Evolutionary conservation across 2,329 filamentous ascomycete genomes (phyloP).

Genomic region (Colletotrichum sp.): DNA sequence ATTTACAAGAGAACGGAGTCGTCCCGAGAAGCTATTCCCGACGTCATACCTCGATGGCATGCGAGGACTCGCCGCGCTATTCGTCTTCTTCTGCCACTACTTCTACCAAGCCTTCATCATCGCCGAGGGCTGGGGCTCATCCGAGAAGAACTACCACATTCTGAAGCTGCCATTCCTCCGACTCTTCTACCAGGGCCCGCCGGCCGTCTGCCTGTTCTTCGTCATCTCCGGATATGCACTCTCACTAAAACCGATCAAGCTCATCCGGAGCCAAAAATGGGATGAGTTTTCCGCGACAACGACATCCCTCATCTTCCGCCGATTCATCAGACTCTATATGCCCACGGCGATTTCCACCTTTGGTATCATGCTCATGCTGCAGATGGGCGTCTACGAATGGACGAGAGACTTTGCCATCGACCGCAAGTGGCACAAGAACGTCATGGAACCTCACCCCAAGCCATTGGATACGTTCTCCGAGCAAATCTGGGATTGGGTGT

Average conservation of each 20-base stretch:
- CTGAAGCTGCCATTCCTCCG: constrained; percentile 60
- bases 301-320: constrained; percentile 56
- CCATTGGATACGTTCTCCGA: constrained; percentile 38
- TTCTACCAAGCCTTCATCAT: constrained; percentile 58
- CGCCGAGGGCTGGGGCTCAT: constrained; percentile 53
- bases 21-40: constrained; percentile 48
- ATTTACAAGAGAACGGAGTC: constrained; percentile 43
- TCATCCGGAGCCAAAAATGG: constrained; percentile 41
- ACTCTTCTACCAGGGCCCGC: constrained; percentile 58
- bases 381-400: constrained; percentile 51
- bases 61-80: constrained; percentile 59
- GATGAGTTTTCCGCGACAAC: constrained; percentile 49
- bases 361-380: constrained; percentile 47
- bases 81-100: constrained; percentile 63
- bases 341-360: constrained; percentile 57
- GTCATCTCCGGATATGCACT: constrained; percentile 67
- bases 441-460: constrained; percentile 52
- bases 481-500: constrained; percentile 51
- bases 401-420: constrained; percentile 52
- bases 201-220: constrained; percentile 66
- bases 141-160: constrained; percentile 47
- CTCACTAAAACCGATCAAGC: constrained; percentile 56
- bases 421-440: constrained; percentile 47
- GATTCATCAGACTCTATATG: constrained; percentile 56
- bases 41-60: constrained; percentile 65